Evolutionary conservation across 768 basidiomycete species (phyloP), one percentile per base, ranked within the genome.

Genomic region (Kwoniella bestiolae): DNA sequence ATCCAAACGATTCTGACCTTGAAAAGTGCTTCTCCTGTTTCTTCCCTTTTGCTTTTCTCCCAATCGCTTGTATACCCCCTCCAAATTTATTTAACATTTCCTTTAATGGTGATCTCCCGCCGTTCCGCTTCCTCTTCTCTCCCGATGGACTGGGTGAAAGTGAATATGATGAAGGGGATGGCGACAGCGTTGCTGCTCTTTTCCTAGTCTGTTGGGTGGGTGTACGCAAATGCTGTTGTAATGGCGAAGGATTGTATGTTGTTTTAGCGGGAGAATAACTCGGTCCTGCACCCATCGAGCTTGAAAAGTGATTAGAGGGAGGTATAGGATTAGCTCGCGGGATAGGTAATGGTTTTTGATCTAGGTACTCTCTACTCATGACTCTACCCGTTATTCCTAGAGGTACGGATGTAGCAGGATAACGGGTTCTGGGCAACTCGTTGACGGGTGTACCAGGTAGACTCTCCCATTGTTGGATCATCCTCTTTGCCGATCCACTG

Each of bases 401-500:
- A 3, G 62, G 53, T 53, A 34, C 31, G 1, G 63, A 59, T 26
- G 28, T 57, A 21, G 63, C 18, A 45, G 57, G 52, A 32, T 38
- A 41, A 38, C 51, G 47, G 7, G 62, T 50, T 45, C 11, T 47
- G 41, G 57, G 11, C 28, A 35, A 0, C 49, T 49, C 25, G 64
- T 47, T 55, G 29, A 32, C 41, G n/a, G 66, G 60, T 47, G 55
- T 62, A 41, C 52, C 31, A 25, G 44, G 57, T 31, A 41, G 44
- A 18, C 59, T 71, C 52, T 78, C 76, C 76, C 76, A 78, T 65
- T 74, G 66, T 65, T 75, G 63, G 31, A 78, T 71, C 74, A 78
- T 75, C 45, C 58, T 63, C 56, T 65, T 70, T 0, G 76, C 70
- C 18, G 74, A 74, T 29, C 73, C 76, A 52, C 34, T 56, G 12